phyloP scores from a whole-genome alignment of 768 basidiomycete species.

The Porphyrellus cyaneotinctus region DNA sequence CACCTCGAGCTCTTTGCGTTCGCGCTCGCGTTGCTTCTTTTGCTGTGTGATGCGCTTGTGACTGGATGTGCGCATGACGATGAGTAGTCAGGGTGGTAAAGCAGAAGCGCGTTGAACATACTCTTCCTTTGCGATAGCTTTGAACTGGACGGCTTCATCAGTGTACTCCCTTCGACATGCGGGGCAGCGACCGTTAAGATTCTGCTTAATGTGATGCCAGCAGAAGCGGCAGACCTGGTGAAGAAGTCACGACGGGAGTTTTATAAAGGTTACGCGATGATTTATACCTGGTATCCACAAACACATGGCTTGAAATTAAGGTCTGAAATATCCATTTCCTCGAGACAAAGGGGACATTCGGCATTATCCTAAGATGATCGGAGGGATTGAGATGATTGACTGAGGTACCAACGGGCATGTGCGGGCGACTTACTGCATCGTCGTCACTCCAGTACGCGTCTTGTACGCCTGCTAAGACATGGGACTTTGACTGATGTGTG shows the following conservation, averaged over 20 bases:
- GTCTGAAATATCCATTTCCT: constrained; percentile 99
- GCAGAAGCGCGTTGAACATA: constrained; percentile 41
- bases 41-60: constrained; percentile 93
- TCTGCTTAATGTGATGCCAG: constrained; percentile 97
- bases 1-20: constrained; percentile 90
- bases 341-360: constrained; percentile 96
- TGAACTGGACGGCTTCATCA: constrained; percentile 91
- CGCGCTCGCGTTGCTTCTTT: constrained; percentile 92
- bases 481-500: constrained; percentile 74
- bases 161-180: constrained; percentile 93
- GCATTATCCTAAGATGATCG: constrained; percentile 75
- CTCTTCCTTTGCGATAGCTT: constrained; percentile 94
- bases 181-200: constrained; percentile 93
- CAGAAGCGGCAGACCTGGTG: constrained; percentile 95
- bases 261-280: constrained; percentile 17
- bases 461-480: constrained; percentile 85
- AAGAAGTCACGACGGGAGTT: constrained; percentile 10
- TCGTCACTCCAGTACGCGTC: constrained; percentile 98
- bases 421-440: constrained; percentile 56
- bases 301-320: constrained; percentile 99
- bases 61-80: constrained; percentile 39
- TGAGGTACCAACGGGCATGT: constrained; percentile 4
- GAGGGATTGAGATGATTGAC: constrained; percentile 13
- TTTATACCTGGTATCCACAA: constrained; percentile 90
- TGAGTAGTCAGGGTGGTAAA: constrained; percentile 11